phyloP scores from a whole-genome alignment of 208 protist species.

The Strigomonas oncopelti region DNA sequence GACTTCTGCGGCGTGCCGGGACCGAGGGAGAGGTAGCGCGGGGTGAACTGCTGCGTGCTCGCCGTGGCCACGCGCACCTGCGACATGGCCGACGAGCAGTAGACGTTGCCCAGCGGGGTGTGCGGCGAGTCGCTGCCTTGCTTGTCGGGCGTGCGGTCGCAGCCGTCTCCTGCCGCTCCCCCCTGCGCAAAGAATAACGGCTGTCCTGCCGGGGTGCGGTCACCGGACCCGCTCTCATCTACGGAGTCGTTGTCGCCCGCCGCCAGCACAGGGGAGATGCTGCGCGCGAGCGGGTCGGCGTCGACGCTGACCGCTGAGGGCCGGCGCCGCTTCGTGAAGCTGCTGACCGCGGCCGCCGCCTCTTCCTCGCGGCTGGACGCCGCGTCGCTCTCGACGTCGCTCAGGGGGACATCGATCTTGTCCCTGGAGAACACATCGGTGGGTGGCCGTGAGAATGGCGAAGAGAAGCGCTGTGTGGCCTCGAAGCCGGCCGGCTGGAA shows the following conservation, averaged over 20 bases:
- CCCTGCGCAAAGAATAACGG: too few species aligned
- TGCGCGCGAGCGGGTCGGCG: background rate
- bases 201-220: background rate
- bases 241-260: background rate
- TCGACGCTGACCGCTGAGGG: background rate
- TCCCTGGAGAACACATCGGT: too few species aligned
- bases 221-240: background rate
- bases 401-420: too few species aligned
- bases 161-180: too few species aligned
- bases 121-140: conserved; percentile 21
- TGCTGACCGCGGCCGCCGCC: too few species aligned
- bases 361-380: background rate
- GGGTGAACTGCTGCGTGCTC: conserved; percentile 15
- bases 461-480: background rate
- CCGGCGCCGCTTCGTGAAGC: background rate
- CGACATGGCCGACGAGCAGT: conserved; percentile 1
- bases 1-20: conserved; percentile 51
- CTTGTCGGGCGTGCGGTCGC: background rate
- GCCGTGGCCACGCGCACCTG: conserved; percentile 15
- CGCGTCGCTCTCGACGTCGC: background rate
- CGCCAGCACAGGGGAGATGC: background rate
- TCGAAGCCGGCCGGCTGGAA: background rate
- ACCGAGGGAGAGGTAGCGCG: conserved; percentile 20
- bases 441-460: too few species aligned
- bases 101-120: conserved; percentile 34